These are phyloP conservation scores for Coniella lustricola DNA, from an alignment of 2,329 filamentous ascomycete species.

Conservation along the genomic window DNA sequence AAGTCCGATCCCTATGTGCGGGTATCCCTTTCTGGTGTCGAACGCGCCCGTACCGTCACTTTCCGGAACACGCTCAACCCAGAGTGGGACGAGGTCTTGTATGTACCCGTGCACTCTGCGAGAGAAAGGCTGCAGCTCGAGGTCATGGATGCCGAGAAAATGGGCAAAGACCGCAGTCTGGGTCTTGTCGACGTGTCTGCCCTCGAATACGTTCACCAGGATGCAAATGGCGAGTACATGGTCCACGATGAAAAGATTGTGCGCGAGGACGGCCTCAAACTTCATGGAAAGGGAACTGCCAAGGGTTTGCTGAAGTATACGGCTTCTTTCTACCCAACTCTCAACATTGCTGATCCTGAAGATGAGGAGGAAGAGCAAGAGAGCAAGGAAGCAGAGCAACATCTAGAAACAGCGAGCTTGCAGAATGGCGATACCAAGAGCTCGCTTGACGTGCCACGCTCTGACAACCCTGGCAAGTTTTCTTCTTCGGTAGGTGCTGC, in stretches of 20 bases:
- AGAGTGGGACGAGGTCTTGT: slow-evolving; percentile 92
- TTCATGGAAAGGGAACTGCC: slow-evolving; percentile 63
- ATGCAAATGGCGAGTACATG: slow-evolving; percentile 72
- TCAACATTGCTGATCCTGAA: slow-evolving; percentile 83
- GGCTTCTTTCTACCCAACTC: slow-evolving; percentile 80
- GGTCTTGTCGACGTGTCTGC: slow-evolving; percentile 72
- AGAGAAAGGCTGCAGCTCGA: slow-evolving; percentile 83
- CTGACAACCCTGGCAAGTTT: slow-evolving; percentile 38
- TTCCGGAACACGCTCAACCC: slow-evolving; percentile 95
- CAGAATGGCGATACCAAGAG: slow-evolving; percentile 17
- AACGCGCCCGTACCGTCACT: slow-evolving; percentile 87
- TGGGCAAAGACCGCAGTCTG: slow-evolving; percentile 84
- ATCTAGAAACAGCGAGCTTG: slow-evolving; percentile 19
- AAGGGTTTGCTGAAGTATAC: slow-evolving; percentile 83
- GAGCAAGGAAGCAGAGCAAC: slow-evolving; percentile 36
- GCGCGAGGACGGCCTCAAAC: slow-evolving; percentile 60
- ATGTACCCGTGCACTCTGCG: slow-evolving; percentile 78
- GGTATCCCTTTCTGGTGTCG: slow-evolving; percentile 80
- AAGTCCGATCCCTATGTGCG: slow-evolving; percentile 95
- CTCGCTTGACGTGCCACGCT: slow-evolving; percentile 28
- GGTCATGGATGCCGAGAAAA: slow-evolving; percentile 92
- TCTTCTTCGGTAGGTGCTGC: slow-evolving; percentile 28
- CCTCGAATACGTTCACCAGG: slow-evolving; percentile 71
- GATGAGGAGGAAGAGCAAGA: slow-evolving; percentile 63
- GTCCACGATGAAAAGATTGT: slow-evolving; percentile 68